Conservation (phyloP, 805 yeast species). For the Hanseniaspora clermontiae region DNA sequence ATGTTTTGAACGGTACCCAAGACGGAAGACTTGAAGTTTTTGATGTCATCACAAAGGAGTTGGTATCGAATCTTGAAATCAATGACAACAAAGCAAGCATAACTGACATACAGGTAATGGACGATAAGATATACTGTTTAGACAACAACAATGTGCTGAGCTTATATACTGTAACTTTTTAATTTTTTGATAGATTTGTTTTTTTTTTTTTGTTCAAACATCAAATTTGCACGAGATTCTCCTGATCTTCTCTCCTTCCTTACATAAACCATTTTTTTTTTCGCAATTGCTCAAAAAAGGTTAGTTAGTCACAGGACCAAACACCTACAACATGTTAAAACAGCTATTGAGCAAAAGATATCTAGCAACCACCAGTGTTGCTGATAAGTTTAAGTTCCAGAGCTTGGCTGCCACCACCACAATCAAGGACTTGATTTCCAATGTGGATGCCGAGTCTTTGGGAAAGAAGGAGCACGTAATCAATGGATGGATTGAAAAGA, state of each 20-base stretch:
- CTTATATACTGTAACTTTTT: constrained; percentile 6
- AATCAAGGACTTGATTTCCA: background rate
- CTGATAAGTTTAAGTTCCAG: background rate
- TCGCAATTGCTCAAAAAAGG: background rate
- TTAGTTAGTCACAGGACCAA: background rate
- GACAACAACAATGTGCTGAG: background rate
- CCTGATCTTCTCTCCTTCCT: background rate
- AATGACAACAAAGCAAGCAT: background rate
- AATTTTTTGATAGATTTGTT: background rate
- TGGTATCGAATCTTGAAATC: background rate
- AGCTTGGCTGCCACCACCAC: background rate
- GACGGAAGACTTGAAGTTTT: constrained; percentile 11
- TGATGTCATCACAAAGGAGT: constrained; percentile 3
- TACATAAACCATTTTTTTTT: background rate
- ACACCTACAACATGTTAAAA: background rate
- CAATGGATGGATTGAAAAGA: constrained; percentile 75
- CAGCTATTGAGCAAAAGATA: background rate
- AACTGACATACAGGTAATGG: constrained; percentile 1
- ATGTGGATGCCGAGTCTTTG: background rate
- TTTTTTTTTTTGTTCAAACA: background rate
- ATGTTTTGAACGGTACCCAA: constrained; percentile 8
- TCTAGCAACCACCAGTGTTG: background rate
- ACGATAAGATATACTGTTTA: constrained; percentile 9
- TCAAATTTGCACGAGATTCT: too few species aligned
- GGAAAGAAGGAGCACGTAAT: constrained; percentile 32